Base-by-base conservation (phyloP, 2,329 filamentous ascomycete species). In the Clonostachys sp. region DNA sequence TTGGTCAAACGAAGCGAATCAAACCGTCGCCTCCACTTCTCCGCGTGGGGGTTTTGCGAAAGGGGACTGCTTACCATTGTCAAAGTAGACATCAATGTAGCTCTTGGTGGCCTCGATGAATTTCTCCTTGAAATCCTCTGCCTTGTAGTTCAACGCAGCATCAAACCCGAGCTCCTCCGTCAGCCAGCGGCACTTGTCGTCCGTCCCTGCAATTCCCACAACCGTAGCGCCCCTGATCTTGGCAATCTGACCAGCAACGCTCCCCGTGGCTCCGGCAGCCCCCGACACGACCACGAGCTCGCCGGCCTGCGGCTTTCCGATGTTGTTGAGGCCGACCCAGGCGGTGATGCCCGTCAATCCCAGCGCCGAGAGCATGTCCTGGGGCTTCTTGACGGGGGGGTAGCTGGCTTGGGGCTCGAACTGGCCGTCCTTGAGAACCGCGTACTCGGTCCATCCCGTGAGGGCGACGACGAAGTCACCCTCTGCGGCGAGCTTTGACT, bases 261-360 rank as follows among this genome's bases (percentile, higher is more conserved):
- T 86, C 2, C 88, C 88, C 0, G 88, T 91, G 0, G 87, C 88
- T 3, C 88, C 88, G 1, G 87, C 88, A 3, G 88, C 88, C 6
- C 86, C 87, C 12, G 81, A 86, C 0, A 92, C 84, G 8, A 91
- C 86, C 2, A 91, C 86, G 5, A 86, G 83, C 52, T 91, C 86
- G 5, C 86, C 86, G 3, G 76, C 64, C 62, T 84, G 81, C 36
- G 86, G 80, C 46, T 85, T 69, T 2, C 80, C 87, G 41, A 91
- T 78, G 46, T 86, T 77, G 33, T 79, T 63, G 60, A 91, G 80
- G n/a, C 87, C 87, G 51, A 87, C 86, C 66, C 89, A 91, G 2
- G 87, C 87, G 0, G 88, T 91, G 51, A 91, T 56, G 3, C 85
- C 85, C 0, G 86, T 89, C 62, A 81, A 68, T 10, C 87, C 87